Evolutionary conservation across 2,329 filamentous ascomycete species (phyloP), one percentile per base, ranked within the genome.

Genomic region (Colletotrichum orbiculare): DNA sequence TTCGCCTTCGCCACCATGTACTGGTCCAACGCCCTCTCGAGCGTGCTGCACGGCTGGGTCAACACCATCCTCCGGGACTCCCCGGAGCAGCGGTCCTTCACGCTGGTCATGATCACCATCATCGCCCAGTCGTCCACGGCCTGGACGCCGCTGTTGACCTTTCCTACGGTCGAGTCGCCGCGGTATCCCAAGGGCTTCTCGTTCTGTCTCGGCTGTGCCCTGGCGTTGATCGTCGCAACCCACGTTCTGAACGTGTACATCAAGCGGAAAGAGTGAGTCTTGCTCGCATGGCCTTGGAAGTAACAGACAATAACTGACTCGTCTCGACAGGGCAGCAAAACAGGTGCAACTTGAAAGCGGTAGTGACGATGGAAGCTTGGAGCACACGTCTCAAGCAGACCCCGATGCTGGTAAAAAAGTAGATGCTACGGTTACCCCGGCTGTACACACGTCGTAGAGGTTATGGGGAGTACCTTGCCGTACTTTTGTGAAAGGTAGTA

Each of bases 61-160:
- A 64, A 63, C 38, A 64, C 59, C 34, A 66, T 66, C 13, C 59
- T 64, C 6, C 34, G 60, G 43, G 64, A 64, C 48, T 63, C 53
- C 7, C 59, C 59, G 2, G 60, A 66, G 37, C 59, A 66, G 39
- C 64, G 60, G 12, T 63, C 64, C 5, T 63, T 66, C 38, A 66
- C 64, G 4, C 47, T 63, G 33, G 64, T 64, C 45, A 59, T 59
- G 48, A 66, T 64, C n/a, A 64, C 64, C 11, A 63, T 64, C 86
- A 70, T 85, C 80, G 0, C 83, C 82, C 0, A 87, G 84, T 83
- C 2, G 74, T 85, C 41, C 80, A 86, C 56, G 77, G 84, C 82
- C 0, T 88, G 85, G 85, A 87, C 83, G 3, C 82, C 81, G 3
- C 68, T 87, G 6, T 70, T 88, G 4, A 79, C 82, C 0, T 88